Conservation (phyloP, 2,329 filamentous ascomycete genomes). For the Neofusicoccum cordaticola region DNA sequence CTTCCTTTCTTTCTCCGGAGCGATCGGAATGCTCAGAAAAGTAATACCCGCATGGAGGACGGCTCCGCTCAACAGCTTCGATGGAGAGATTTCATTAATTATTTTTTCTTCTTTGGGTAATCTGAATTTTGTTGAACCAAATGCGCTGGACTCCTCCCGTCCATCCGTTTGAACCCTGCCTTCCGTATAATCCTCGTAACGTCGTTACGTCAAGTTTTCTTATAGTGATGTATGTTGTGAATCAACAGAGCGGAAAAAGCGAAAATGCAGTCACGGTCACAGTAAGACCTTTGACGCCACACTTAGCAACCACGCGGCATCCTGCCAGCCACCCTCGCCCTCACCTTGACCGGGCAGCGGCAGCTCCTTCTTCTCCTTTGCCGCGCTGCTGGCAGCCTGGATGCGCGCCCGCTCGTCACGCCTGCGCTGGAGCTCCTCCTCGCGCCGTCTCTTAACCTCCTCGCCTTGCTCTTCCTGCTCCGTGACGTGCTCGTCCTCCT, state of each 20-base stretch:
- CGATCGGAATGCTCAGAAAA: neutral
- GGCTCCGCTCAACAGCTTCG: neutral
- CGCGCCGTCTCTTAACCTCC: conserved; percentile 29
- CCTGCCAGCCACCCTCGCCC: conserved; percentile 53
- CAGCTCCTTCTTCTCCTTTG: conserved; percentile 23
- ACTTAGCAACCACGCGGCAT: conserved; percentile 58
- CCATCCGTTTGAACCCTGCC: neutral
- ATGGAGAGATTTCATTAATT: neutral
- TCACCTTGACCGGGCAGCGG: conserved; percentile 23
- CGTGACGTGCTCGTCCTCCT: conserved; percentile 31
- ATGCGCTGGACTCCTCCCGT: neutral
- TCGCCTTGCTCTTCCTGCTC: conserved; percentile 30
- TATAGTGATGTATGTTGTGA: neutral
- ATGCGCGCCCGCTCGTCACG: conserved; percentile 24
- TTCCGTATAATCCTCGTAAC: neutral
- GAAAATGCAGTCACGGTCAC: conserved; percentile 11
- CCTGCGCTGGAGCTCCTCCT: conserved; percentile 37
- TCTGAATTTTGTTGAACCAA: neutral
- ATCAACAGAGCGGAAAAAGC: neutral
- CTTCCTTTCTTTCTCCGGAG: neutral
- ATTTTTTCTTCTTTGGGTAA: neutral
- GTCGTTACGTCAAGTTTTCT: neutral
- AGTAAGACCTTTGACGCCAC: conserved; percentile 48
- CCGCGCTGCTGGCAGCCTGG: conserved; percentile 10
- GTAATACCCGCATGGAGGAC: neutral